phyloP scores from a whole-genome alignment of 768 basidiomycete species.

The Podaxis sp. region DNA sequence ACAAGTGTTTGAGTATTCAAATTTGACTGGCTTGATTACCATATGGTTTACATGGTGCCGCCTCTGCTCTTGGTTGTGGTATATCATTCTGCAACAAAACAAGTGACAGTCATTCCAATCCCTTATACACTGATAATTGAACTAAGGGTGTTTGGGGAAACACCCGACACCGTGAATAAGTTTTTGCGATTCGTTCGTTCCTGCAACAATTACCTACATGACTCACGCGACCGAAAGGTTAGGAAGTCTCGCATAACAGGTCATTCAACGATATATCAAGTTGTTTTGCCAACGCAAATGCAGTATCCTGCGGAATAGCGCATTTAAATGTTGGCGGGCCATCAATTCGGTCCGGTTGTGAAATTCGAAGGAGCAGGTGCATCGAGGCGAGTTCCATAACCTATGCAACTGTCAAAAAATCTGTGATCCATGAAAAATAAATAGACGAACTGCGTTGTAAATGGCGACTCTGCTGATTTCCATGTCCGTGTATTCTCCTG shows the following conservation, averaged over 20 bases:
- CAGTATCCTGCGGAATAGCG: constrained; percentile 58
- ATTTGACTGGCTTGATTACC: no score
- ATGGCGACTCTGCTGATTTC: constrained; percentile 61
- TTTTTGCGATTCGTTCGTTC: no score
- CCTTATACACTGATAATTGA: no score
- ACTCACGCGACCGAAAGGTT: neutral
- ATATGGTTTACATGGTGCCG: no score
- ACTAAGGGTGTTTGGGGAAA: no score
- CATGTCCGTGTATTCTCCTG: constrained; percentile 74
- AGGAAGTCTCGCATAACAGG: constrained; percentile 62
- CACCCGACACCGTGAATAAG: no score
- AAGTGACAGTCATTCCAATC: no score
- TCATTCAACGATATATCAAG: constrained; percentile 59
- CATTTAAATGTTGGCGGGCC: constrained; percentile 72
- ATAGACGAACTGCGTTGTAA: constrained; percentile 47
- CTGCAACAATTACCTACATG: neutral
- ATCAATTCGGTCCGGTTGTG: constrained; percentile 57
- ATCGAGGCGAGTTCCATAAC: constrained; percentile 61
- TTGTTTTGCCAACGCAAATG: constrained; percentile 52
- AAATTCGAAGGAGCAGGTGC: constrained; percentile 63
- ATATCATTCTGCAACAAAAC: no score
- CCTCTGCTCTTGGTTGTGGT: no score
- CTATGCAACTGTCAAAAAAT: constrained; percentile 29
- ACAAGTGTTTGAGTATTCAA: no score
- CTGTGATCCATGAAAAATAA: neutral